Evolutionary conservation across 2,329 filamentous ascomycete genomes (phyloP), one percentile per base, ranked within the genome.

Genomic region (Fusarium torreyae): DNA sequence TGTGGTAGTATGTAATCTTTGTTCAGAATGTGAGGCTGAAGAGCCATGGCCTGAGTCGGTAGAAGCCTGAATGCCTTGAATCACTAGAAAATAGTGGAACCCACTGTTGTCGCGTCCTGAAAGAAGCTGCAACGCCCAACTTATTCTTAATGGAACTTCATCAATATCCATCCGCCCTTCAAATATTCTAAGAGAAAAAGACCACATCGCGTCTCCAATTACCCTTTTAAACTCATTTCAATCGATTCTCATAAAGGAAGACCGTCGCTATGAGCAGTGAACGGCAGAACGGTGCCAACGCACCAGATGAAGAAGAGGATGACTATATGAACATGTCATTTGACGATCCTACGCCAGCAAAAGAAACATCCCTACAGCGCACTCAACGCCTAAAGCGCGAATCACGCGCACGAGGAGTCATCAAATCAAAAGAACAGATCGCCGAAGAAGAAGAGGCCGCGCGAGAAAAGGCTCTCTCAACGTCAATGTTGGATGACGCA

Each of bases 271-370:
- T 73, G 67, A 66, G 51, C 14, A 31, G 39, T 8, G 49, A 57
- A 15, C 57, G 66, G 28, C 53, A 60, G 7, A 62, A 59, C 6
- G 62, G 61, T 50, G 67, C 63, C 45, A 54, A 53, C 17, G 63
- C 64, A 40, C 56, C 69, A 10, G 72, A 85, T 4, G 92, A 93
- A 8, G 93, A 94, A 20, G 93, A 94, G 68, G 94, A 98, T 69
- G 96, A 99, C 80, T 98, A 99, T 85, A 97, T 99, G 92, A 94
- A 91, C 74, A 98, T 99, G 95, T 86, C 90, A 15, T 94, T 99
- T 77, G 86, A 88, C 18, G 92, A 97, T 28, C 77, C 86, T 81
- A 75, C 84, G 78, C 77, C 88, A 81, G 79, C 82, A 81, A 78
- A 74, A 69, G 85, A 88, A 73, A 85, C 84, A 2, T 88, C 86